Percentiles rank a stretch among this genome's conserved stretches.
Conservation (phyloP, 2,329 filamentous ascomycete genomes). For the Aspergillaceae sp. region DNA sequence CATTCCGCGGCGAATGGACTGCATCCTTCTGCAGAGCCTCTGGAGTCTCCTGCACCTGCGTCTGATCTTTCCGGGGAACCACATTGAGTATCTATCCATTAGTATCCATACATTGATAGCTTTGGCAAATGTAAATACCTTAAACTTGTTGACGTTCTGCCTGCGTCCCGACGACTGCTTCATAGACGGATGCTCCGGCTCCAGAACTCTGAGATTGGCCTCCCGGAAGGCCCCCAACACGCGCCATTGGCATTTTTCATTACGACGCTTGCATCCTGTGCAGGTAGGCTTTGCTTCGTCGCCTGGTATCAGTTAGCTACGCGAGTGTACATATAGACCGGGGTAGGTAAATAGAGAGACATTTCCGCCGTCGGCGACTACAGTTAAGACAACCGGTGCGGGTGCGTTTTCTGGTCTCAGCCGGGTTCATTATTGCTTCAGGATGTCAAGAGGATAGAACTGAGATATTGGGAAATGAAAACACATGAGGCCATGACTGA, state of each 20-base stretch:
- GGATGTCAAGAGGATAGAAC: too few relatives aligned
- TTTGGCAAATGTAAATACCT: slow-evolving; percentile 3
- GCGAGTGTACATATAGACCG: not conserved
- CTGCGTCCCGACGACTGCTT: slow-evolving; percentile 12
- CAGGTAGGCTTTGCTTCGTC: slow-evolving; percentile 25
- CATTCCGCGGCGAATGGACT: too few relatives aligned
- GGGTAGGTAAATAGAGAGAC: slow-evolving; percentile 5
- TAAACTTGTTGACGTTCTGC: slow-evolving; percentile 16
- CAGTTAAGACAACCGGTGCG: slow-evolving; percentile 26
- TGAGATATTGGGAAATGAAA: too few relatives aligned
- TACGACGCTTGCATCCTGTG: slow-evolving; percentile 21
- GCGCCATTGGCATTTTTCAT: slow-evolving; percentile 24
- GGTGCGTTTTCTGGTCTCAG: slow-evolving; percentile 17
- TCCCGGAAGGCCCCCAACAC: slow-evolving; percentile 23
- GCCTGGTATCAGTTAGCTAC: slow-evolving; percentile 8
- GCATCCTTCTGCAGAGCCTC: too few relatives aligned
- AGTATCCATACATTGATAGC: not conserved
- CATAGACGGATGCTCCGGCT: slow-evolving; percentile 24
- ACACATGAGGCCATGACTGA: too few relatives aligned
- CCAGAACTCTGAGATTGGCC: slow-evolving; percentile 21
- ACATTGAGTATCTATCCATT: slow-evolving; percentile 15
- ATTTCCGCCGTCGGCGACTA: slow-evolving; percentile 26
- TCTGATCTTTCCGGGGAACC: not conserved
- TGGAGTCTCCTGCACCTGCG: not conserved
- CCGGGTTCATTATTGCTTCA: not conserved